Evolutionary conservation across 371 early-diverging fungal species (phyloP).

Genomic region (Haplosporangium sp.): DNA sequence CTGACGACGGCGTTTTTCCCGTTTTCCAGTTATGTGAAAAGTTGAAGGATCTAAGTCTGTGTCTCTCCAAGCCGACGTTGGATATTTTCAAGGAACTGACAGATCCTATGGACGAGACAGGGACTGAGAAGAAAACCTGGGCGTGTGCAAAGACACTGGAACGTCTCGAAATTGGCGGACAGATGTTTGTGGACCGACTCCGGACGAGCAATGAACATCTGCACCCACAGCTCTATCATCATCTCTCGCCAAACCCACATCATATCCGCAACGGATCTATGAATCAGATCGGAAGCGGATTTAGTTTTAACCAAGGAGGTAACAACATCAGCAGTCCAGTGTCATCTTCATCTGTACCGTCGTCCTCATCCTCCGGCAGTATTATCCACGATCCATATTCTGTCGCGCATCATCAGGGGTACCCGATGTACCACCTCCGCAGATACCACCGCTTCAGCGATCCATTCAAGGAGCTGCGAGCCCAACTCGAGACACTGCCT

Average conservation of each 20-base stretch:
- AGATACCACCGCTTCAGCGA: slow-evolving; percentile 32
- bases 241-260: slow-evolving; percentile 44
- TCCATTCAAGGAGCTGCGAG: slow-evolving; percentile 30
- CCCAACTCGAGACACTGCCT: slow-evolving; percentile 37
- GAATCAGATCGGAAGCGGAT: neutral
- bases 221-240: slow-evolving; percentile 46
- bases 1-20: slow-evolving; percentile 31
- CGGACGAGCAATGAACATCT: slow-evolving; percentile 33
- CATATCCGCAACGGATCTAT: slow-evolving; percentile 23
- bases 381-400: slow-evolving; percentile 36
- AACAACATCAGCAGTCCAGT: neutral
- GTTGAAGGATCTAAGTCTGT: slow-evolving; percentile 30
- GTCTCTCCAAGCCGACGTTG: slow-evolving; percentile 33
- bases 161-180: slow-evolving; percentile 40
- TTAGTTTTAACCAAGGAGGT: neutral
- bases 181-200: slow-evolving; percentile 45
- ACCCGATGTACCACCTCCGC: slow-evolving; percentile 50
- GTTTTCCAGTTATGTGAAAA: slow-evolving; percentile 27
- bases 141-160: slow-evolving; percentile 39
- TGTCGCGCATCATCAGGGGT: slow-evolving; percentile 37
- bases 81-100: slow-evolving; percentile 27
- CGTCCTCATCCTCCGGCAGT: neutral
- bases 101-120: neutral
- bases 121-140: slow-evolving; percentile 18
- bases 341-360: neutral